Percentiles rank a stretch among this genome's conserved stretches.
Conservation (phyloP, 768 basidiomycete genomes). For the Suillus tomentosus region DNA sequence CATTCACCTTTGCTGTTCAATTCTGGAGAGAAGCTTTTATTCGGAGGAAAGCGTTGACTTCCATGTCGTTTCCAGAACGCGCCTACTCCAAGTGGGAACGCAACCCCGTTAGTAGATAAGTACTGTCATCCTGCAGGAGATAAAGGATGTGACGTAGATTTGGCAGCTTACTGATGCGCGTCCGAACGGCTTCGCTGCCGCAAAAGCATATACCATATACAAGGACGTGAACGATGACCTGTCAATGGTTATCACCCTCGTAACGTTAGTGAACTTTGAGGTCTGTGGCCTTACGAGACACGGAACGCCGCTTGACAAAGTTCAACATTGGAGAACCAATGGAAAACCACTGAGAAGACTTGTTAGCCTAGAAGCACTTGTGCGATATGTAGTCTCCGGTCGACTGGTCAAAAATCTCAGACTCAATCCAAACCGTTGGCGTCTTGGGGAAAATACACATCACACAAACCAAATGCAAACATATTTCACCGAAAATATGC, state of each 20-base stretch:
- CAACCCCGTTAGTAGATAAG: not conserved
- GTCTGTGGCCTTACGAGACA: not conserved
- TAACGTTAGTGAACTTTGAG: not conserved
- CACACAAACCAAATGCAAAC: not conserved
- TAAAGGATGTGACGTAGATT: not conserved
- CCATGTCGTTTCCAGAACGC: not conserved
- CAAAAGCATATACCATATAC: not conserved
- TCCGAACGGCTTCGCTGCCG: not conserved
- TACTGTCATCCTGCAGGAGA: not conserved
- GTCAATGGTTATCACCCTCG: not conserved
- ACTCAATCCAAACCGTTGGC: not conserved
- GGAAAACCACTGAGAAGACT: not conserved
- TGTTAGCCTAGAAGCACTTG: not conserved
- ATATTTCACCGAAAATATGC: not conserved
- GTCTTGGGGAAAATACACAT: not conserved
- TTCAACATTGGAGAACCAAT: not conserved
- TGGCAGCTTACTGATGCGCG: not conserved
- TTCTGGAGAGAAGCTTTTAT: not conserved
- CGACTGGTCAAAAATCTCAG: not conserved
- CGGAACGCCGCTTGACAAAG: slow-evolving; percentile 2
- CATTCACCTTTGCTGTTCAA: not conserved
- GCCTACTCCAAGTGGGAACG: not conserved
- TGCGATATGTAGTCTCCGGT: not conserved
- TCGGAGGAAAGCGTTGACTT: not conserved
- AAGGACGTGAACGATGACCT: not conserved